Evolutionary conservation across 768 basidiomycete genomes (phyloP), one percentile per base, ranked within the genome.

Genomic region (Leucocoprinus leucothites): DNA sequence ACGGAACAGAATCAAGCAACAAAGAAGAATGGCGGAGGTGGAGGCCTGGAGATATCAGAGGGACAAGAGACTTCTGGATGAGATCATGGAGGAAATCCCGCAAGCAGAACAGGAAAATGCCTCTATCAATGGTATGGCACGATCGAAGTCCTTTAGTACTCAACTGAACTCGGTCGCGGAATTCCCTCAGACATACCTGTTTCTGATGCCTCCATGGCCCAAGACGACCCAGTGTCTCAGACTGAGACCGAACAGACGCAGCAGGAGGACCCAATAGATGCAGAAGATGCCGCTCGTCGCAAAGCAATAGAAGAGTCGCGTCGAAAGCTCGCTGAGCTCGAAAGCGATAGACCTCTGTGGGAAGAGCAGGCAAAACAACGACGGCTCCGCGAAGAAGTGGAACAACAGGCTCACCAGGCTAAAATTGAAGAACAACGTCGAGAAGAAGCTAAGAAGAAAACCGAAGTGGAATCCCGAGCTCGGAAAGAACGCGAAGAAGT

Each of bases 301-400:
- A 74, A 74, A 13, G 71, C 70, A 24, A 81, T 89, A 56, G 82
- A 77, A 18, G 83, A 86, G 64, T 86, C 87, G 3, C 79, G 82
- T 41, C 77, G 81, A 40, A 89, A 87, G 62, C 72, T 87, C 36
- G 83, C 80, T 3, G 84, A 89, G 59, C 78, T 89, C 2, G 85
- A 88, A 61, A 72, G 70, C 43, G 85, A 87, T 66, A 65, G 76
- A 18, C 85, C 85, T 0, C 57, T 85, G 9, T 86, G 82, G 83
- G 82, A 86, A 61, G 76, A 73, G 58, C 72, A 73, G 34, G 80
- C 80, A 9, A 76, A 69, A 48, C 71, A 71, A 61, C 74, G 82
- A 18, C 70, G 69, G 53, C 67, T 67, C 47, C 71, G 62, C 21
- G 81, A 83, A 57, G 64, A 60, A 50, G 67, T 68, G 25, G 77